Conservation (phyloP, 768 basidiomycete species). For the Collybia nuda region DNA sequence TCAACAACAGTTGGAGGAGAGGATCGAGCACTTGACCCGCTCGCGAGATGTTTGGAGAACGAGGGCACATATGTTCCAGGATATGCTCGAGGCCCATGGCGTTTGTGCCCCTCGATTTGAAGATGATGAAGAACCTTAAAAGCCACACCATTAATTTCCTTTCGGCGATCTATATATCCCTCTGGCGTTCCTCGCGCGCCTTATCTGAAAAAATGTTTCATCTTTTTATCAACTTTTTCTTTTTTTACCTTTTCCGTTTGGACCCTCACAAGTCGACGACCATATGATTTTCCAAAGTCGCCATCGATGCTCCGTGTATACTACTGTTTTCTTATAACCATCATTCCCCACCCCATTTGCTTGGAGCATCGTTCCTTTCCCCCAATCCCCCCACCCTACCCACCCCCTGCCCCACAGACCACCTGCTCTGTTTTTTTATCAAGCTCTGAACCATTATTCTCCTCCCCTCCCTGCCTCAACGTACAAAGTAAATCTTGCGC, state of each 20-base stretch:
- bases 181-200: no score
- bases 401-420: not conserved
- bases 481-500: no score
- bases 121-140: conserved; percentile 19
- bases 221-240: not conserved
- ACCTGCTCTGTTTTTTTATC: no score
- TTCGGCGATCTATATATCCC: conserved; percentile 6
- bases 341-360: conserved; percentile 42
- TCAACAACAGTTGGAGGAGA: conserved; percentile 58
- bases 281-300: conserved; percentile 22
- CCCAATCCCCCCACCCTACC: conserved; percentile 34
- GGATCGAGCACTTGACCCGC: conserved; percentile 39
- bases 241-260: conserved; percentile 5
- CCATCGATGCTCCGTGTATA: conserved; percentile 25
- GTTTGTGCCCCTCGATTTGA: conserved; percentile 41
- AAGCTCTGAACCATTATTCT: no score
- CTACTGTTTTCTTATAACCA: conserved; percentile 18
- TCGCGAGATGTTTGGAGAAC: conserved; percentile 60
- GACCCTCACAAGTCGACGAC: conserved; percentile 18
- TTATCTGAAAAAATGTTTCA: no score
- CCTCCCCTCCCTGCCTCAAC: no score
- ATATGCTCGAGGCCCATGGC: conserved; percentile 46
- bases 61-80: conserved; percentile 38
- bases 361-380: conserved; percentile 45
- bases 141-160: conserved; percentile 9